phyloP scores from a whole-genome alignment of 768 basidiomycete species.

The Podaxis carcinomalis region DNA sequence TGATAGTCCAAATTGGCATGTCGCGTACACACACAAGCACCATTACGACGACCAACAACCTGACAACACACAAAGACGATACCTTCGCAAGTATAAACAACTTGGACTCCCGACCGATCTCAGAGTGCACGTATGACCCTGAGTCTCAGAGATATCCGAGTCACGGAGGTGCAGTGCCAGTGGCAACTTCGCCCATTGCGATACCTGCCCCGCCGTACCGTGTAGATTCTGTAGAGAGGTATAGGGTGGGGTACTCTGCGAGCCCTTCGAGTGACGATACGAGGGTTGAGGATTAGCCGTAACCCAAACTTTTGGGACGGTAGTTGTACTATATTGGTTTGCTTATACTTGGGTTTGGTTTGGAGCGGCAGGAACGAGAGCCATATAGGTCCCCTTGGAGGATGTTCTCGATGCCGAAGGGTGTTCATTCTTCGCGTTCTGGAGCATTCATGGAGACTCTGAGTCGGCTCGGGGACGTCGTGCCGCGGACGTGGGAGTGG shows the following conservation, averaged over 20 bases:
- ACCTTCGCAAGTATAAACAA: background rate
- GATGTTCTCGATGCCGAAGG: background rate
- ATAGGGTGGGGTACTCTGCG: background rate
- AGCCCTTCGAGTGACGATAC: background rate
- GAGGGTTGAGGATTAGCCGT: background rate
- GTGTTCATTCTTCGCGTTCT: background rate
- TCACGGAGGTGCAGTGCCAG: background rate
- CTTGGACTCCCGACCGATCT: background rate
- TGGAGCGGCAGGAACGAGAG: background rate
- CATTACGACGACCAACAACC: background rate
- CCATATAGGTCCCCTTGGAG: background rate
- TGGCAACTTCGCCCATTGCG: background rate
- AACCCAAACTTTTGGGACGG: background rate
- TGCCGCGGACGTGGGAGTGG: background rate
- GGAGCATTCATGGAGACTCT: background rate
- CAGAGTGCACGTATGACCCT: background rate
- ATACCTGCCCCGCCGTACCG: constrained; percentile 8
- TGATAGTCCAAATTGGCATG: constrained; percentile 8
- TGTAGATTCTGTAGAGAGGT: constrained; percentile 4
- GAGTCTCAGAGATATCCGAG: background rate
- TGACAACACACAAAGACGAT: constrained; percentile 6
- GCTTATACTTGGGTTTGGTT: background rate
- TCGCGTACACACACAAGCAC: background rate
- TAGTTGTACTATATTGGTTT: background rate
- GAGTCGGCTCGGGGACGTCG: background rate